Conservation (phyloP, 2,329 filamentous ascomycete genomes). For the Bisporella sp. region DNA sequence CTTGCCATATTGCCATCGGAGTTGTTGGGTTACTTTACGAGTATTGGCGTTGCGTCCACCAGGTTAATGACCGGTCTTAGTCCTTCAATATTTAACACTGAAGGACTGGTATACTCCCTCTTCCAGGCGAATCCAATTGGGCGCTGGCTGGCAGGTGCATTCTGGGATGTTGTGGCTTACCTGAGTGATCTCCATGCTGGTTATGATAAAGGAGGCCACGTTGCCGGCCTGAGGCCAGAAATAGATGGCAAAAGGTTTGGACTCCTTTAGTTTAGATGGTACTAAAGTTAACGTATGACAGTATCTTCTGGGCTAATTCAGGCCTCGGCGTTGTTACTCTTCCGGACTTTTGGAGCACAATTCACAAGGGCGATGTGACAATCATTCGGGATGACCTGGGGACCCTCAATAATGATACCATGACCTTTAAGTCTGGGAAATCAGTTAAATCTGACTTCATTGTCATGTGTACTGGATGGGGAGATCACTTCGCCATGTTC, state of each 20-base stretch:
- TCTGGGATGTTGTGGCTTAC: background rate
- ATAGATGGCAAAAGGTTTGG: background rate
- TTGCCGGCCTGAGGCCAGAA: background rate
- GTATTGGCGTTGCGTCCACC: background rate
- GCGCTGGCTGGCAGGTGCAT: background rate
- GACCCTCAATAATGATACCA: background rate
- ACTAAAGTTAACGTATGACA: slow-evolving; percentile 1
- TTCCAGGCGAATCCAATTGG: background rate
- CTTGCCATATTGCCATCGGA: background rate
- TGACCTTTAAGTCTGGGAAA: background rate
- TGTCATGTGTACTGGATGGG: background rate
- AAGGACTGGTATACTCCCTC: background rate
- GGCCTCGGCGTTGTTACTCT: slow-evolving; percentile 27
- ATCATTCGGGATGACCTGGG: background rate
- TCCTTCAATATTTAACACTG: background rate
- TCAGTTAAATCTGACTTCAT: background rate
- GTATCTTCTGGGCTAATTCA: slow-evolving; percentile 29
- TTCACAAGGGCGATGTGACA: background rate
- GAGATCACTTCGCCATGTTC: background rate
- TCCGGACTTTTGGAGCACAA: slow-evolving; percentile 28
- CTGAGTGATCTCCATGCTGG: background rate
- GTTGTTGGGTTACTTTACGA: background rate
- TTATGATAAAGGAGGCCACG: background rate
- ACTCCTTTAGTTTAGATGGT: background rate
- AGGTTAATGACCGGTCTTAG: background rate